Base-by-base conservation (phyloP, 139 green algal genomes). In the Chlorella sp. region DNA sequence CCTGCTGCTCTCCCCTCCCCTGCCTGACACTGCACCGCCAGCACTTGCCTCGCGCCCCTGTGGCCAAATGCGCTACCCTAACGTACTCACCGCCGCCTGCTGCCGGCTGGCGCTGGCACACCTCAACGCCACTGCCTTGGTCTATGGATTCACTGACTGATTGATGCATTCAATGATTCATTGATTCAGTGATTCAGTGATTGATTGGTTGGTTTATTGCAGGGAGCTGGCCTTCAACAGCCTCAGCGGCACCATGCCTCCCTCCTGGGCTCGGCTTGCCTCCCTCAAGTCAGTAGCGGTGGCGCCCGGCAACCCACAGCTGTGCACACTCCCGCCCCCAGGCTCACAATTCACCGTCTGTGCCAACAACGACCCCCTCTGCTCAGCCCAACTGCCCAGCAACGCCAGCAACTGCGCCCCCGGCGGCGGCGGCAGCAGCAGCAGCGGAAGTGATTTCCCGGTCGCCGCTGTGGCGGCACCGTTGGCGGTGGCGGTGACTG, bases 281-380 rank as follows among this genome's bases (percentile, higher is more conserved):
- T 24, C 48, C 19, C 69, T 93, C 14, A n/a, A n/a, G n/a, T 22
- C 57, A 30, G 26, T 93, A 21, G 61, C 57, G 5, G 18, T 87
- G 39, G 68, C 78, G 5, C 90, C 90, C 0, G 90, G 86, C 57
- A 93, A 93, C 87, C 53, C 71, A 3, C 18, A 37, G 34, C 68
- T 93, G 22, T 93, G 90, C 69, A 19, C n/a, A 0, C 3, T 34
- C 3, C 42, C 53, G 40, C 90, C 90, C 5, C 16, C 3, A 37
- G 73, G 40, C 69, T 26, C 68, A 2, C 12, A 32, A 48, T 93
- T 91, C 64, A 24, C 36, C 5, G 60, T 78, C 1, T 90, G 86
- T 36, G 36, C 57, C 22, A 60, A 11, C 22, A 7, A 14, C 18
- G 78, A 78, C 60, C 15, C 36, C 28, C 28, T 90, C 34, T 90